Percentiles rank a stretch among this genome's conserved stretches.
Conservation (phyloP, 768 basidiomycete genomes). For the Amanita phalloides region DNA sequence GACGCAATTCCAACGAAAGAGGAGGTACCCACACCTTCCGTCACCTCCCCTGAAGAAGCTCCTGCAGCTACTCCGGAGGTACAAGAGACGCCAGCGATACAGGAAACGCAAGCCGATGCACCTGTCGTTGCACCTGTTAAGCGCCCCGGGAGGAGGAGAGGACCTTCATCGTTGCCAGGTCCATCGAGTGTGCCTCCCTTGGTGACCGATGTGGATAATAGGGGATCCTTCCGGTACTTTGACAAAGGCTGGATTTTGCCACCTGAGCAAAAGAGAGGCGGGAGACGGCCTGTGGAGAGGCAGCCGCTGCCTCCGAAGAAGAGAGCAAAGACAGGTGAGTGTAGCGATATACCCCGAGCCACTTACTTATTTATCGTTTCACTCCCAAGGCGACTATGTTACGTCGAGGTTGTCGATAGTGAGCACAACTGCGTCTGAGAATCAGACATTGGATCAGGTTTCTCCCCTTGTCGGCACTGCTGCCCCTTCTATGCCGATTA, state of each 20-base stretch:
- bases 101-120: background rate
- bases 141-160: conserved; percentile 15
- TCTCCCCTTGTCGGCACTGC: conserved; percentile 16
- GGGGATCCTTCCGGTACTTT: conserved; percentile 71
- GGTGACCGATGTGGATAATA: conserved; percentile 62
- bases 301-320: conserved; percentile 41
- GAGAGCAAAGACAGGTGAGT: conserved; percentile 34
- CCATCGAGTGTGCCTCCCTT: conserved; percentile 36
- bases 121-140: conserved; percentile 8
- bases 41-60: conserved; percentile 7
- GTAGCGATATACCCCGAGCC: conserved; percentile 6
- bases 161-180: conserved; percentile 12
- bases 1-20: background rate
- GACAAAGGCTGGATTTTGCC: conserved; percentile 86
- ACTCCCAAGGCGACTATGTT: conserved; percentile 20
- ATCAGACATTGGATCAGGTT: conserved; percentile 21
- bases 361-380: background rate
- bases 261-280: conserved; percentile 56
- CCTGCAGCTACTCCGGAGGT: background rate
- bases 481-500: conserved; percentile 7
- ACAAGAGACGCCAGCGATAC: background rate
- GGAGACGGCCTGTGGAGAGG: conserved; percentile 36
- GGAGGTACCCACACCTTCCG: background rate
- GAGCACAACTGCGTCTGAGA: conserved; percentile 37
- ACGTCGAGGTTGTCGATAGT: conserved; percentile 34